These are phyloP conservation scores for Geosmithia morbida DNA, from an alignment of 2,329 filamentous ascomycete genomes.

Conservation along the genomic window DNA sequence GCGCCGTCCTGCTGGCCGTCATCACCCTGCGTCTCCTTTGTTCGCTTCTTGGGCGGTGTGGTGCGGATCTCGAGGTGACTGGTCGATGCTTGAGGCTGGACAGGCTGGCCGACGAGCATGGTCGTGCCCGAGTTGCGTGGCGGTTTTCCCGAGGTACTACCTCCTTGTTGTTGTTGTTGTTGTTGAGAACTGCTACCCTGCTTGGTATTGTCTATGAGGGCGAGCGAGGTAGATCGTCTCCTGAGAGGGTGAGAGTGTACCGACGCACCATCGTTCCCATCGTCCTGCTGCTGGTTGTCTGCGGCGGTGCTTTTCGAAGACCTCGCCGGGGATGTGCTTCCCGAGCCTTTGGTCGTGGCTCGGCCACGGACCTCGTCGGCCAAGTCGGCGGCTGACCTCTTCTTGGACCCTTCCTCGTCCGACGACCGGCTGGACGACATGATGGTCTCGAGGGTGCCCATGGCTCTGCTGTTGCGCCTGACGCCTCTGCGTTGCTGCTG, in stretches of 20 bases:
- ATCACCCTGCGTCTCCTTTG: slow-evolving; percentile 8
- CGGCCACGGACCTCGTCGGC: slow-evolving; percentile 39
- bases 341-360: slow-evolving; percentile 21
- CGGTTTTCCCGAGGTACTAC: slow-evolving; percentile 9
- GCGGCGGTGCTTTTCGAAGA: slow-evolving; percentile 15
- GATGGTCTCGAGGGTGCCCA: slow-evolving; percentile 51
- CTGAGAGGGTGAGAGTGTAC: neutral
- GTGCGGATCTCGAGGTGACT: slow-evolving; percentile 32
- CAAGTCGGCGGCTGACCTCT: slow-evolving; percentile 42
- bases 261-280: neutral
- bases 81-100: slow-evolving; percentile 40
- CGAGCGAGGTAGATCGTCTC: slow-evolving; percentile 17
- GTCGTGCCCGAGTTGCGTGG: slow-evolving; percentile 7
- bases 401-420: slow-evolving; percentile 45
- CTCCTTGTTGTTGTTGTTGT: neutral
- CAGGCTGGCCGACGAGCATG: slow-evolving; percentile 36
- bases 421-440: slow-evolving; percentile 52
- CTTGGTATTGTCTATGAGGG: slow-evolving; percentile 21
- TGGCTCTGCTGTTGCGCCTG: slow-evolving; percentile 34
- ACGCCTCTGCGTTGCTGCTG: slow-evolving; percentile 25
- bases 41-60: slow-evolving; percentile 10
- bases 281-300: slow-evolving; percentile 9
- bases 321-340: slow-evolving; percentile 14
- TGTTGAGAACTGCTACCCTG: slow-evolving; percentile 5
- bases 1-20: neutral